Evolutionary conservation across 164 flowering plant genomes (phyloP).

Genomic region (Nymphaea colorata): DNA sequence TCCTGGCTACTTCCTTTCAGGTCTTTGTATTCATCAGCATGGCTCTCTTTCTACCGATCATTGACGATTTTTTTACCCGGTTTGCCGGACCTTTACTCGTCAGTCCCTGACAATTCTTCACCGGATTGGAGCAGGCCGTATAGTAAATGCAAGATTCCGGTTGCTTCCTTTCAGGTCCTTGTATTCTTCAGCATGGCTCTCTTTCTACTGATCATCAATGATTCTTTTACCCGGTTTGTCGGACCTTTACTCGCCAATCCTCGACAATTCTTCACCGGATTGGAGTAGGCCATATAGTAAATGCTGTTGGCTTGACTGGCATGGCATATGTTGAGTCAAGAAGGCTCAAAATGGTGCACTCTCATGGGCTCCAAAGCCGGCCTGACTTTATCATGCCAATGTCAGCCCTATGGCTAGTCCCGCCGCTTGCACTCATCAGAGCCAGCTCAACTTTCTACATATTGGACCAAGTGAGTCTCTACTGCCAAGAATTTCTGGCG

Average conservation of each 20-base stretch:
- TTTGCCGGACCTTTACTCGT: too few relatives aligned
- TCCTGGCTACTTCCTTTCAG: constrained; percentile 46
- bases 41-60: constrained; percentile 19
- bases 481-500: constrained; percentile 39
- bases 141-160: too few relatives aligned
- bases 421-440: constrained; percentile 23
- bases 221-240: constrained; percentile 30
- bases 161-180: too few relatives aligned
- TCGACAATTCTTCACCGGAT: constrained; percentile 39
- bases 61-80: too few relatives aligned
- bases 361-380: constrained; percentile 14
- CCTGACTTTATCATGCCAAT: constrained; percentile 15
- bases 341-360: constrained; percentile 18
- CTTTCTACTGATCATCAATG: too few relatives aligned
- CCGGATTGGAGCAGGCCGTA: too few relatives aligned
- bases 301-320: constrained; percentile 25
- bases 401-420: constrained; percentile 33
- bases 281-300: constrained; percentile 53
- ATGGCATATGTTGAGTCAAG: constrained; percentile 43
- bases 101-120: too few relatives aligned
- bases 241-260: constrained; percentile 13
- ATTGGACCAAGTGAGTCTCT: constrained; percentile 41
- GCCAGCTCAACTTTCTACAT: constrained; percentile 46
- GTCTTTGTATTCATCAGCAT: constrained; percentile 30
- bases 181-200: too few relatives aligned